These are phyloP conservation scores for Balakata baccata DNA, from an alignment of 345 rosid species.

Conservation along the genomic window DNA sequence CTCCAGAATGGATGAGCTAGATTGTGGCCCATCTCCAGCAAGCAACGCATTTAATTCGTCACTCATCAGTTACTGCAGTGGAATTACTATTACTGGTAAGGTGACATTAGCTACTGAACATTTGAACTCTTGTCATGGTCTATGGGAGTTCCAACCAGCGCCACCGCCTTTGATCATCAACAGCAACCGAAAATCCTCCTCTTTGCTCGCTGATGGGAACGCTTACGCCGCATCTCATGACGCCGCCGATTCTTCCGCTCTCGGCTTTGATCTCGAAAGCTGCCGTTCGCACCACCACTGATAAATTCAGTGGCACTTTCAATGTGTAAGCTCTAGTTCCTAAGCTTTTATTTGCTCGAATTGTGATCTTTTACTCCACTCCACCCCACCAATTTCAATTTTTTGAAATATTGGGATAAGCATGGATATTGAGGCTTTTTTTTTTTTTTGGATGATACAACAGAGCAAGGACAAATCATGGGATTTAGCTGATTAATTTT, in stretches of 20 bases:
- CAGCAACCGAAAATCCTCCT: slow-evolving; percentile 23
- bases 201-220: slow-evolving; percentile 79
- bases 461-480: not conserved
- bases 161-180: slow-evolving; percentile 5
- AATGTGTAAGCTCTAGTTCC: slow-evolving; percentile 39
- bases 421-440: not conserved
- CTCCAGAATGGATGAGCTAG: too few species aligned
- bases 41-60: not conserved
- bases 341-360: not conserved
- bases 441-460: not conserved
- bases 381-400: too few species aligned
- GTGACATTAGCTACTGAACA: not conserved
- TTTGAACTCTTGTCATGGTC: too few species aligned
- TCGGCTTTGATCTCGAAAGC: slow-evolving; percentile 76
- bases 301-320: slow-evolving; percentile 75
- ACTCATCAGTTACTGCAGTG: not conserved
- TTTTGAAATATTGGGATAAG: not conserved
- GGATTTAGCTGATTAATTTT: not conserved
- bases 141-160: slow-evolving; percentile 18
- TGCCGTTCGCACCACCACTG: slow-evolving; percentile 78
- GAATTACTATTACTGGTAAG: not conserved
- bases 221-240: slow-evolving; percentile 65
- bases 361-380: not conserved
- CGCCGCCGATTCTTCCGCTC: slow-evolving; percentile 34
- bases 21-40: too few species aligned